phyloP scores from a whole-genome alignment of 106 monocot genomes.

The Phalaenopsis aphrodite region DNA sequence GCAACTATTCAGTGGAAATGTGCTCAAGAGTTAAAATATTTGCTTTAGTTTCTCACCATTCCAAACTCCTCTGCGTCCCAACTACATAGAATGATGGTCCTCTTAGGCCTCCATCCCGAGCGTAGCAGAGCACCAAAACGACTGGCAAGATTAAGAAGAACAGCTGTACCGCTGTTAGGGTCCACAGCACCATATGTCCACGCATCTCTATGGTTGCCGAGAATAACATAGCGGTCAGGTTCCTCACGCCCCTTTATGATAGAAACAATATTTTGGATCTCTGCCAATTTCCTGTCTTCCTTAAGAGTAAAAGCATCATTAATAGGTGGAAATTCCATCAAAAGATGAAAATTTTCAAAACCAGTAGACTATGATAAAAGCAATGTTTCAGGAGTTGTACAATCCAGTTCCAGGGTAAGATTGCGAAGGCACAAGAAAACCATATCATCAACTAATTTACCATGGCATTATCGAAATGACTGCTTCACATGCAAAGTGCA shows the following conservation, averaged over 20 bases:
- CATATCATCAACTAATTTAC: neutral
- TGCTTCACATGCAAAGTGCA: neutral
- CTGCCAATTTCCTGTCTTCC: constrained; percentile 65
- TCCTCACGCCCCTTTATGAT: constrained; percentile 65
- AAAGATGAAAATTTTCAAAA: neutral
- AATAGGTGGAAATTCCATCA: constrained; percentile 10
- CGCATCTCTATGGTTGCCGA: constrained; percentile 98
- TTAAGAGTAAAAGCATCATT: constrained; percentile 32
- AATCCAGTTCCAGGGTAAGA: neutral
- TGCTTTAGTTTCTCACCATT: constrained; percentile 41
- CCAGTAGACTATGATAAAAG: neutral
- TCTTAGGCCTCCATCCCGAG: constrained; percentile 79
- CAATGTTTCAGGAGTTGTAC: neutral
- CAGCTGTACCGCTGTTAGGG: constrained; percentile 92
- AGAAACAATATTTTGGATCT: constrained; percentile 58
- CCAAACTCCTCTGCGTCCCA: constrained; percentile 99
- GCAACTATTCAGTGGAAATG: neutral
- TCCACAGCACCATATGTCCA: constrained; percentile 99
- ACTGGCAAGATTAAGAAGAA: constrained; percentile 63
- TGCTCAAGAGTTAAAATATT: neutral
- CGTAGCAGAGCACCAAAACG: constrained; percentile 43
- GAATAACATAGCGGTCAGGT: constrained; percentile 78
- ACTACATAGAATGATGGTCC: constrained; percentile 82
- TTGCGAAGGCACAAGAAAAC: neutral
- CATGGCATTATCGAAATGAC: no score